Evolutionary conservation across 305 asterid species (phyloP).

Genomic region (Striga hermonthica): DNA sequence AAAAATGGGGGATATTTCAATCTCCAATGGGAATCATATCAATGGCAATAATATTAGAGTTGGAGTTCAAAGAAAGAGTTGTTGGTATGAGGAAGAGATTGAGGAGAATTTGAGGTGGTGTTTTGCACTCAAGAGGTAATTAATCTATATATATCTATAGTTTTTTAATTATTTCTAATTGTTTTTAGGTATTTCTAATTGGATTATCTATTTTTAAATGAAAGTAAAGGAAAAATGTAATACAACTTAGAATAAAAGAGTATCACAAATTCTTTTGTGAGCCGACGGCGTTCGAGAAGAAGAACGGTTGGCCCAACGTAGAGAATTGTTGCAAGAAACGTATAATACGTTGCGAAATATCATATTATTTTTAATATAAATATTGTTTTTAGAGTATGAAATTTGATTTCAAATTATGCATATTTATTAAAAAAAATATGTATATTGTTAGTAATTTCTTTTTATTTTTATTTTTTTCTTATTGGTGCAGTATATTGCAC

Average conservation of each 20-base stretch:
- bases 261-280: too few species aligned
- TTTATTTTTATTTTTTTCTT: too few species aligned
- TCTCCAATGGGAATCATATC: constrained; percentile 38
- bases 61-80: constrained; percentile 68
- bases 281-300: too few species aligned
- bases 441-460: neutral
- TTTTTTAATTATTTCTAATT: neutral
- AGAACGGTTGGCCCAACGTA: too few species aligned
- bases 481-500: constrained; percentile 66
- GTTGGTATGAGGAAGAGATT: constrained; percentile 98
- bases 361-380: too few species aligned
- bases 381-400: too few species aligned
- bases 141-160: neutral
- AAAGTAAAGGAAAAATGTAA: too few species aligned
- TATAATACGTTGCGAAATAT: too few species aligned
- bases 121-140: constrained; percentile 90
- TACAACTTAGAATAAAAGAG: too few species aligned
- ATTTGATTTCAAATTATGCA: too few species aligned
- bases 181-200: neutral
- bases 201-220: too few species aligned
- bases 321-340: too few species aligned
- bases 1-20: constrained; percentile 73
- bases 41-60: constrained; percentile 19
- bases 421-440: neutral
- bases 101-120: constrained; percentile 92